These are phyloP conservation scores for Cicer bijugum DNA, from an alignment of 306 rosid genomes.

Conservation along the genomic window DNA sequence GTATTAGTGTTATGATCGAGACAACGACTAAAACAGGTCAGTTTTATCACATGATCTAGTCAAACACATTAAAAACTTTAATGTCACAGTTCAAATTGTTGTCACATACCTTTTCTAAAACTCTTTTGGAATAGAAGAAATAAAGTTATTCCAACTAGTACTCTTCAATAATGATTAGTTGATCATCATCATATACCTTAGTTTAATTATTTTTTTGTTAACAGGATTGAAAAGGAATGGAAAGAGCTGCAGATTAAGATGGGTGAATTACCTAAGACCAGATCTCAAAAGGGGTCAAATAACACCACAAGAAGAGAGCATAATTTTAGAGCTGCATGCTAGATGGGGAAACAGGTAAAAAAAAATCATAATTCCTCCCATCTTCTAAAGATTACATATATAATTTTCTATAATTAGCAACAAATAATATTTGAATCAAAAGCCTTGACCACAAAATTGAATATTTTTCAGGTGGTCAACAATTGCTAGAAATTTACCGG, in stretches of 20 bases:
- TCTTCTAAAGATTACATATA: slow-evolving; percentile 8
- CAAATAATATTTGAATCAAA: not conserved
- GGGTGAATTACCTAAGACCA: slow-evolving; percentile 96
- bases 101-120: not conserved
- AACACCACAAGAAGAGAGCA: slow-evolving; percentile 92
- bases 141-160: not conserved
- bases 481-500: slow-evolving; percentile 92
- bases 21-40: too few relatives aligned
- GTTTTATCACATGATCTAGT: too few relatives aligned
- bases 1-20: too few relatives aligned
- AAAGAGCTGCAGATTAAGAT: slow-evolving; percentile 93
- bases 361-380: not conserved
- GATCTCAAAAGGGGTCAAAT: slow-evolving; percentile 92
- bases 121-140: not conserved
- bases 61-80: not conserved
- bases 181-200: not conserved
- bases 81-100: not conserved
- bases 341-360: slow-evolving; percentile 95
- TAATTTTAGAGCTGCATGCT: slow-evolving; percentile 81
- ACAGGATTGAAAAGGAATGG: slow-evolving; percentile 94
- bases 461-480: slow-evolving; percentile 77
- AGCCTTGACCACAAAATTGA: not conserved
- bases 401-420: not conserved
- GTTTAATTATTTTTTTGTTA: not conserved
- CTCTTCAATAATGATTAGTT: not conserved